Evolutionary conservation across 768 basidiomycete species (phyloP).

Genomic region (Phanerochaete sordida): DNA sequence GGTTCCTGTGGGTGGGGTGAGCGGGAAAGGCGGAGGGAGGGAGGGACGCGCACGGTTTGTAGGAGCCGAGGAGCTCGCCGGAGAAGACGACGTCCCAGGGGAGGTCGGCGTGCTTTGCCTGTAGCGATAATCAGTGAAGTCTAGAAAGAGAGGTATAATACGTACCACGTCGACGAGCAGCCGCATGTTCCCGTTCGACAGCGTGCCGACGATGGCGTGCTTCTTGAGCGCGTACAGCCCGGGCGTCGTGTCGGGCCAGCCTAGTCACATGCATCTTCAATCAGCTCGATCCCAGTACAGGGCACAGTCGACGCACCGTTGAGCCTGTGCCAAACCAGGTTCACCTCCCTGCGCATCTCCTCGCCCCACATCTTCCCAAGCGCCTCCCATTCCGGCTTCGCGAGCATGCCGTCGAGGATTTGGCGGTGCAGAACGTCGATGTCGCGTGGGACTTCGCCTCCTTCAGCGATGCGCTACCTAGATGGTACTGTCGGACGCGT

Average conservation of each 20-base stretch:
- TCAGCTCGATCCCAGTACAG: neutral
- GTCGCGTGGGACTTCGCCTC: constrained; percentile 45
- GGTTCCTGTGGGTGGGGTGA: constrained; percentile 34
- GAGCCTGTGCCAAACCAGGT: constrained; percentile 58
- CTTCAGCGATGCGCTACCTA: constrained; percentile 33
- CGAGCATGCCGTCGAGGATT: constrained; percentile 58
- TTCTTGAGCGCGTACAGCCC: constrained; percentile 52
- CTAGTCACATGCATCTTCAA: constrained; percentile 25
- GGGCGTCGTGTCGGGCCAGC: constrained; percentile 51
- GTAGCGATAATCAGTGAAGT: too few relatives aligned
- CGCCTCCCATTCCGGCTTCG: constrained; percentile 41
- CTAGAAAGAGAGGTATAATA: too few relatives aligned
- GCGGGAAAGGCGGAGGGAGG: neutral
- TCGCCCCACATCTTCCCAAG: constrained; percentile 45
- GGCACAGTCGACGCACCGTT: constrained; percentile 32
- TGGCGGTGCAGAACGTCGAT: constrained; percentile 57
- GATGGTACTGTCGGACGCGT: constrained; percentile 19
- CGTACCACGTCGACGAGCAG: constrained; percentile 58
- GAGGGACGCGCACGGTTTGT: constrained; percentile 52
- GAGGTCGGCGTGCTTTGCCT: constrained; percentile 60
- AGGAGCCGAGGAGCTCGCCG: constrained; percentile 54
- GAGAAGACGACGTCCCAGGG: constrained; percentile 68
- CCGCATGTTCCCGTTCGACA: constrained; percentile 64
- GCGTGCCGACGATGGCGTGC: constrained; percentile 42
- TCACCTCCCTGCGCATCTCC: constrained; percentile 39